Evolutionary conservation across 768 basidiomycete genomes (phyloP).

Genomic region (Tulasnella sp.): DNA sequence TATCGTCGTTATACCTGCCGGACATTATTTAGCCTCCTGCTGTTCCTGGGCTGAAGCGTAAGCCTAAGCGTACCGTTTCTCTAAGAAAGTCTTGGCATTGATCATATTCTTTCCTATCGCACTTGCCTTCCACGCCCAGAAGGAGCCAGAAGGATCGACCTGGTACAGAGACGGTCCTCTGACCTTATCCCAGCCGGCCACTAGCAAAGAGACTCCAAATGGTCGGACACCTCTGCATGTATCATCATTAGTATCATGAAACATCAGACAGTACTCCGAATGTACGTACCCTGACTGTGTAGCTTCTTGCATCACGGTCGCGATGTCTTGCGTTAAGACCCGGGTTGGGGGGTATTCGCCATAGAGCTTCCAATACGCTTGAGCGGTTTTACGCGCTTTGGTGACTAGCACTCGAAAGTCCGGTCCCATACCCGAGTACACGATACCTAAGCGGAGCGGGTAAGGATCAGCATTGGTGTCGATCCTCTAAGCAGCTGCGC

Average conservation of each 20-base stretch:
- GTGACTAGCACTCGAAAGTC: slow-evolving; percentile 92
- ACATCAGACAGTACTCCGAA: background rate
- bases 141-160: slow-evolving; percentile 97
- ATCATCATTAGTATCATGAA: background rate
- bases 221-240: slow-evolving; percentile 84
- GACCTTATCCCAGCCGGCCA: slow-evolving; percentile 91
- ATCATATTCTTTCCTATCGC: slow-evolving; percentile 99
- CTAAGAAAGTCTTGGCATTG: slow-evolving; percentile 98
- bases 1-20: slow-evolving; percentile 91
- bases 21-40: too few relatives aligned
- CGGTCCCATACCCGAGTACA: slow-evolving; percentile 99
- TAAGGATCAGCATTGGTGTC: background rate
- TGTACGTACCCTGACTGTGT: slow-evolving; percentile 87
- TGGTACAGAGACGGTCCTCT: slow-evolving; percentile 98
- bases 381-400: slow-evolving; percentile 93
- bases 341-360: slow-evolving; percentile 97
- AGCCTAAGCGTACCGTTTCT: slow-evolving; percentile 73
- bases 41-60: slow-evolving; percentile 18
- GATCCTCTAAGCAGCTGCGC: background rate
- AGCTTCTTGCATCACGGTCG: slow-evolving; percentile 96
- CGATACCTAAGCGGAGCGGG: slow-evolving; percentile 47
- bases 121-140: slow-evolving; percentile 99
- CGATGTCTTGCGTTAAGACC: slow-evolving; percentile 93
- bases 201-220: slow-evolving; percentile 94
- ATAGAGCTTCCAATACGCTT: slow-evolving; percentile 99